Percentiles rank a stretch among this genome's conserved stretches.
These are phyloP conservation scores for Ziziphus jujuba DNA, from an alignment of 306 rosid genomes.

Conservation along the genomic window DNA sequence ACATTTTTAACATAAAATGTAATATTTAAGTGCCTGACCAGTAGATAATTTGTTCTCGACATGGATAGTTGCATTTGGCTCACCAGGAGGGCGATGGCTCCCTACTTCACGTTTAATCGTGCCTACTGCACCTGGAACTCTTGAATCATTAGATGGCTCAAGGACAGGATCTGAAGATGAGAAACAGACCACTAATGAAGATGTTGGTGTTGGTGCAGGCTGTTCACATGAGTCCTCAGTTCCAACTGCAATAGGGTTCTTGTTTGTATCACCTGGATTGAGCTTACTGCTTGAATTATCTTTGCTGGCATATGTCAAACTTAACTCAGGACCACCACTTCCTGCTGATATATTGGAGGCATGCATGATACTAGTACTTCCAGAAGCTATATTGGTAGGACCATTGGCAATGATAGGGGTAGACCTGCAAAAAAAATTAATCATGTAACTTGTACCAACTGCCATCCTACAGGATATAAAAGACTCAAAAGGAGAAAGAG, in stretches of 20 bases:
- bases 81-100: slow-evolving; percentile 46
- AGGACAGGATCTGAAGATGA: slow-evolving; percentile 64
- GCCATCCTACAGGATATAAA: background rate
- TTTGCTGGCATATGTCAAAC: slow-evolving; percentile 41
- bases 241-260: slow-evolving; percentile 35
- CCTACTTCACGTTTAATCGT: slow-evolving; percentile 65
- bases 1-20: slow-evolving; percentile 5
- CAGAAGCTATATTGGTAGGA: slow-evolving; percentile 46
- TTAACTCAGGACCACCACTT: slow-evolving; percentile 40
- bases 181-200: slow-evolving; percentile 52
- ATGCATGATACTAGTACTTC: slow-evolving; percentile 38
- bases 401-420: slow-evolving; percentile 48
- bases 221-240: slow-evolving; percentile 34
- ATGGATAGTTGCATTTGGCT: slow-evolving; percentile 39
- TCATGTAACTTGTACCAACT: slow-evolving; percentile 19
- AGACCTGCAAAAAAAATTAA: slow-evolving; percentile 54
- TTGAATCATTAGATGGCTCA: slow-evolving; percentile 58
- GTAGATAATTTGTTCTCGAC: slow-evolving; percentile 45
- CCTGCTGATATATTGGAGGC: slow-evolving; percentile 38
- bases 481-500: slow-evolving; percentile 1
- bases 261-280: slow-evolving; percentile 41
- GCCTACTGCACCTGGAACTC: slow-evolving; percentile 60
- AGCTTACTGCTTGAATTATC: slow-evolving; percentile 41
- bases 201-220: slow-evolving; percentile 36
- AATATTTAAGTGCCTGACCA: slow-evolving; percentile 42